Base-by-base conservation (phyloP, 495 filamentous ascomycete species). In the Trypethelium eluteriae region DNA sequence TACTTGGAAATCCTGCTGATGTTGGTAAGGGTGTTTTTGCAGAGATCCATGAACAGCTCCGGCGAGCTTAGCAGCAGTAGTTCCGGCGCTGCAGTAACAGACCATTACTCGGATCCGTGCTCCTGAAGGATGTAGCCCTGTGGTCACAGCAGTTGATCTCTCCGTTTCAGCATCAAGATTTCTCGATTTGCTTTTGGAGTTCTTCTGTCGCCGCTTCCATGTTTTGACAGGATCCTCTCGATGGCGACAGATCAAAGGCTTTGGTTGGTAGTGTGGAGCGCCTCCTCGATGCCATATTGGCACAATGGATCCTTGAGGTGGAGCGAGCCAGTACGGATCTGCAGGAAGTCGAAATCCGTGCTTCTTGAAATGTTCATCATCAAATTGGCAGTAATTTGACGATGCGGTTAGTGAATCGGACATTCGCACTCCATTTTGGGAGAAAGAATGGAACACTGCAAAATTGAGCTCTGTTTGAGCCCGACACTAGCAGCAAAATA, bases 291-390 rank as follows among this genome's bases (percentile, higher is more conserved):
- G 73, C 73, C 73, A 75, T 5, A 75, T 34, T 14, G 73, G 72
- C n/a, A 75, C 57, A n/a, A 75, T 72, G 25, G 72, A 74, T 7
- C 73, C 73, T 64, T 74, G 72, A 2, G 72, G 72, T 34, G 72
- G 72, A 16, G 73, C 68, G 2, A 75, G 59, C 73, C 73, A 75
- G 35, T 72, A 74, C 32, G 73, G 72, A 68, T 75, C 73, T 2
- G 73, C 70, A n/a, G 70, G 70, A 18, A 75, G 62, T 47, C 73
- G 61, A 39, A 64, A 75, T 9, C 72, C 72, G 38, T 72, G 63
- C 39, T 68, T 68, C 41, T 65, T 39, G 18, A 59, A 62, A 46
- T 72, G 73, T 1, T 72, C 66, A 62, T 74, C 68, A 39, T 75
- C 70, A 35, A 68, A 75, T 9, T 64, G 64, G 56, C 66, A 70